Percentiles rank a stretch among this genome's conserved stretches.
These are phyloP conservation scores for Herpomyces periplanetae DNA, from an alignment of 2,329 filamentous ascomycete genomes.

Conservation along the genomic window DNA sequence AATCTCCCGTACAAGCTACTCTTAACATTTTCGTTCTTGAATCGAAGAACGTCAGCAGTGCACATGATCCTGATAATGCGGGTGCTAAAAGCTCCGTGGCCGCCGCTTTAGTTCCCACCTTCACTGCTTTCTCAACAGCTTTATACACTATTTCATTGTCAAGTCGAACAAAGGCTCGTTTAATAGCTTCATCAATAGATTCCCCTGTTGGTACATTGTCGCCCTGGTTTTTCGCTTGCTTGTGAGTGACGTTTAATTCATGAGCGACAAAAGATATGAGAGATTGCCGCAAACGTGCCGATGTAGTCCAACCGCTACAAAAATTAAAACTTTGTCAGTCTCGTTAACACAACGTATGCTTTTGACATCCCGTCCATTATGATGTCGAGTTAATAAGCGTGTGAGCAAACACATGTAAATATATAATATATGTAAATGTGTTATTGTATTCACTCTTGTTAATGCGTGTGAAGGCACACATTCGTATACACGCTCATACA, in stretches of 20 bases:
- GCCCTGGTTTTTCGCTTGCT: constrained; percentile 19
- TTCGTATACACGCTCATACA: no score
- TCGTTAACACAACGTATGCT: no score
- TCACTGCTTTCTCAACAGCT: constrained; percentile 61
- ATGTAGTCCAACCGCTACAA: constrained; percentile 70
- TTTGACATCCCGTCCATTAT: no score
- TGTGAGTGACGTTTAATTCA: constrained; percentile 72
- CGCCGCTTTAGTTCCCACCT: constrained; percentile 51
- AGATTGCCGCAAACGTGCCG: constrained; percentile 64
- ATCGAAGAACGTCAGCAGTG: constrained; percentile 82
- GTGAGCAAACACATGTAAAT: no score
- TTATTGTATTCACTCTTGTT: no score
- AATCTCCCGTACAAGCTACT: constrained; percentile 87
- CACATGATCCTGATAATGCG: constrained; percentile 82
- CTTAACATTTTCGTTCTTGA: constrained; percentile 44
- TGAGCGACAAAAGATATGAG: constrained; percentile 70
- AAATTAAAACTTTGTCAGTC: constrained; percentile 5
- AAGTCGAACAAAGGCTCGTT: constrained; percentile 48
- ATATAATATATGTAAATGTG: no score
- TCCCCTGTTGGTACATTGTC: constrained; percentile 27
- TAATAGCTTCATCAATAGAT: constrained; percentile 61
- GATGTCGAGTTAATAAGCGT: no score
- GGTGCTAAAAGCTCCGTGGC: constrained; percentile 71
- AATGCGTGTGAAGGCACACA: no score
- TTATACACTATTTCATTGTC: constrained; percentile 83